Percentiles rank a stretch among this genome's conserved stretches.
Conservation (phyloP, 2,329 filamentous ascomycete species). For the Claviceps humidiphila region DNA sequence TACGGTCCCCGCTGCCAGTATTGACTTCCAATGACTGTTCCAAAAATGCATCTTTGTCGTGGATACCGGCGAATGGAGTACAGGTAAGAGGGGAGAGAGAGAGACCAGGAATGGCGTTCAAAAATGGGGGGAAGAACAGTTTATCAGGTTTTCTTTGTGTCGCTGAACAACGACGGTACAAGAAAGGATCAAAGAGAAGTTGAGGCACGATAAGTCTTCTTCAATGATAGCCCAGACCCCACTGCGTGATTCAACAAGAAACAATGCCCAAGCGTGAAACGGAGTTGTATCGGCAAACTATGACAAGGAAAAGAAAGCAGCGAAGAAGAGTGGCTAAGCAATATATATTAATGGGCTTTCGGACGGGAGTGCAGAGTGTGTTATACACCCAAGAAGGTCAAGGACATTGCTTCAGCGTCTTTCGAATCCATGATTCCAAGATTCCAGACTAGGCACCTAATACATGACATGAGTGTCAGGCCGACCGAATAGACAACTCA, state of each 20-base stretch:
- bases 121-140: neutral
- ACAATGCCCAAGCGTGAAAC: neutral
- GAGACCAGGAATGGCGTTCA: neutral
- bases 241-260: conserved; percentile 2
- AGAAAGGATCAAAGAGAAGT: neutral
- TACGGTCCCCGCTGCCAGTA: conserved; percentile 5
- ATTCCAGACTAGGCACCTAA: neutral
- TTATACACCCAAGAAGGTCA: neutral
- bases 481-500: neutral
- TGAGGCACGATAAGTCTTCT: neutral
- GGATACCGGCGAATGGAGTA: neutral
- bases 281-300: neutral
- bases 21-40: neutral
- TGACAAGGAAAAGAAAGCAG: neutral
- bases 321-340: neutral
- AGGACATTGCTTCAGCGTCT: neutral
- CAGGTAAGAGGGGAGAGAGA: neutral
- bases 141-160: neutral
- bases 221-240: neutral
- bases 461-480: neutral
- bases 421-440: neutral
- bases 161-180: neutral
- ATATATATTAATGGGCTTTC: neutral
- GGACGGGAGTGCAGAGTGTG: neutral
- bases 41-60: neutral